Conservation (phyloP, 177 flowering plant genomes). For the Tripterygium wilfordii region DNA sequence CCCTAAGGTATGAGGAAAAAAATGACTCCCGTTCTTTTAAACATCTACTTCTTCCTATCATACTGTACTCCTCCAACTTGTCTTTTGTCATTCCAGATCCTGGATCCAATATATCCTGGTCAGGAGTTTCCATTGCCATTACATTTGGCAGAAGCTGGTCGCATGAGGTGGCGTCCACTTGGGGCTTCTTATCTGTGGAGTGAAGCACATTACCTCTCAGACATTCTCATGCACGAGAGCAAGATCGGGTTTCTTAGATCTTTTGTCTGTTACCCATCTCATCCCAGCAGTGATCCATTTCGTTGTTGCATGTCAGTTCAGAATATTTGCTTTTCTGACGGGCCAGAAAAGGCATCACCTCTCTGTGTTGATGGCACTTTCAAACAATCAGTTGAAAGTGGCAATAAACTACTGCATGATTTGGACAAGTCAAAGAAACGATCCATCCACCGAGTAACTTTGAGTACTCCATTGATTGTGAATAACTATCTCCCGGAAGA, state of each 20-base stretch:
- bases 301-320: constrained; percentile 84
- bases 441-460: constrained; percentile 48
- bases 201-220: constrained; percentile 73
- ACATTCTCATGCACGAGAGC: constrained; percentile 56
- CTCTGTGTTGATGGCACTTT: constrained; percentile 9
- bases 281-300: constrained; percentile 81
- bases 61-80: no score
- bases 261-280: constrained; percentile 89
- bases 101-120: constrained; percentile 85
- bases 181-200: constrained; percentile 86
- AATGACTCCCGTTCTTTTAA: background rate
- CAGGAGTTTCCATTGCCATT: constrained; percentile 84
- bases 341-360: constrained; percentile 20
- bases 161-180: constrained; percentile 90
- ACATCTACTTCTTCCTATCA: no score
- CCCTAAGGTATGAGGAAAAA: constrained; percentile 58
- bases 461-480: constrained; percentile 69
- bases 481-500: constrained; percentile 64
- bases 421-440: constrained; percentile 28
- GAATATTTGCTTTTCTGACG: constrained; percentile 33
- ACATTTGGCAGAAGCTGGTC: constrained; percentile 92
- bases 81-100: constrained; percentile 42
- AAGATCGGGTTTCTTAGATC: constrained; percentile 66
- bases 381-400: constrained; percentile 13
- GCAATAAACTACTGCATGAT: constrained; percentile 7